phyloP scores from a whole-genome alignment of 305 asterid genomes.

The Solanum aculeatissimum region DNA sequence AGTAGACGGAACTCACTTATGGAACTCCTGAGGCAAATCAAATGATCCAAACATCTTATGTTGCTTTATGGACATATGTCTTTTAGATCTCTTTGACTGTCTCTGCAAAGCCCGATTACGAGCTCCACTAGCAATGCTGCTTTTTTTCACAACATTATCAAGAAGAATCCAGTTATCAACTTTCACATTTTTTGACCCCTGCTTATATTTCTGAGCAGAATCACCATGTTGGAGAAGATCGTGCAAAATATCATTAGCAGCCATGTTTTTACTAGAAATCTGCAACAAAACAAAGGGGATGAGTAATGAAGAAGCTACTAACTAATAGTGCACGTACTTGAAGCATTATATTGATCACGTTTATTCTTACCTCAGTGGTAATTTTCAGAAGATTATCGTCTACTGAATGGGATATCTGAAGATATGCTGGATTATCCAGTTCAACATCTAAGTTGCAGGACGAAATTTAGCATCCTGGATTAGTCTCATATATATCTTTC shows the following conservation, averaged over 20 bases:
- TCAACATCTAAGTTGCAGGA: slow-evolving; percentile 23
- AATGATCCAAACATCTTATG: slow-evolving; percentile 55
- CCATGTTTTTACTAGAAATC: slow-evolving; percentile 33
- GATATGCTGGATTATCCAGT: slow-evolving; percentile 49
- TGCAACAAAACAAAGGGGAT: slow-evolving; percentile 12
- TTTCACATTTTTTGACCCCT: slow-evolving; percentile 64
- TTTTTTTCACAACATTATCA: slow-evolving; percentile 57
- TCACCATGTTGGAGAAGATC: slow-evolving; percentile 84
- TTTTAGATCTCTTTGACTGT: slow-evolving; percentile 65
- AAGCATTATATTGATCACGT: not conserved
- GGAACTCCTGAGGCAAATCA: slow-evolving; percentile 50
- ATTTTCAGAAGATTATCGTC: slow-evolving; percentile 44
- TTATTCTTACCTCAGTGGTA: slow-evolving; percentile 34
- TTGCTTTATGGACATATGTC: slow-evolving; percentile 61
- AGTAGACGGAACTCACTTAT: slow-evolving; percentile 37
- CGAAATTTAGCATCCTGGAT: not conserved
- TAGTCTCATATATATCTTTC: not conserved
- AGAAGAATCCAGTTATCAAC: slow-evolving; percentile 73
- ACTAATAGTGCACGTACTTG: not conserved
- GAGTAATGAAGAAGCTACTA: not conserved
- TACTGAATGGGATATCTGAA: slow-evolving; percentile 49
- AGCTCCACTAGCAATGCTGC: slow-evolving; percentile 17
- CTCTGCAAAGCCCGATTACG: slow-evolving; percentile 21
- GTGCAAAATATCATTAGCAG: slow-evolving; percentile 50
- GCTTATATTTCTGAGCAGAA: slow-evolving; percentile 71